Conservation (phyloP, 768 basidiomycete genomes). For the Russula lepida region DNA sequence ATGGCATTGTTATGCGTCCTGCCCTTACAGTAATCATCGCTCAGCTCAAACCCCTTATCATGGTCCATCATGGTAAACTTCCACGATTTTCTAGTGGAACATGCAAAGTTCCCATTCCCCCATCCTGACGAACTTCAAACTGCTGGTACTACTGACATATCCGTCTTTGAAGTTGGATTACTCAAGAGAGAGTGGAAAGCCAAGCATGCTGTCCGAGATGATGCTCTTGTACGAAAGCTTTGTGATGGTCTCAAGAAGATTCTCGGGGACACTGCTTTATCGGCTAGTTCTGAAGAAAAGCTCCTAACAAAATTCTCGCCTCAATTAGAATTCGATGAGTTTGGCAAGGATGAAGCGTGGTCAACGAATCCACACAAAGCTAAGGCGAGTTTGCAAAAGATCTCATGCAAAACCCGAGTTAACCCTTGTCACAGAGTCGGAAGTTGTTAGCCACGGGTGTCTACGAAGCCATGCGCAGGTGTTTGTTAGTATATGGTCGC, state of each 20-base stretch:
- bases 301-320: neutral
- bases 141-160: neutral
- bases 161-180: no score
- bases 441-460: neutral
- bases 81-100: neutral
- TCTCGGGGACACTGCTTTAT: neutral
- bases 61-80: neutral
- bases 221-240: neutral
- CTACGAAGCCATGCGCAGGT: neutral
- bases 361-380: neutral
- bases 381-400: neutral
- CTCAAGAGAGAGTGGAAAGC: no score
- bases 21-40: no score
- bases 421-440: neutral
- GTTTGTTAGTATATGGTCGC: neutral
- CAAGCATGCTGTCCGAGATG: neutral
- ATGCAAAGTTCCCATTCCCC: neutral
- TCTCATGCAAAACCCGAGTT: neutral
- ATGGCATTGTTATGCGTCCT: no score
- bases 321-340: neutral
- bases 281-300: neutral
- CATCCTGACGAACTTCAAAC: neutral
- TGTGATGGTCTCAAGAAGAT: neutral
- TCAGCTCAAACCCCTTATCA: no score
- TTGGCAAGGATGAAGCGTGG: neutral